phyloP scores from a whole-genome alignment of 345 rosid species.

The Balakata baccata region DNA sequence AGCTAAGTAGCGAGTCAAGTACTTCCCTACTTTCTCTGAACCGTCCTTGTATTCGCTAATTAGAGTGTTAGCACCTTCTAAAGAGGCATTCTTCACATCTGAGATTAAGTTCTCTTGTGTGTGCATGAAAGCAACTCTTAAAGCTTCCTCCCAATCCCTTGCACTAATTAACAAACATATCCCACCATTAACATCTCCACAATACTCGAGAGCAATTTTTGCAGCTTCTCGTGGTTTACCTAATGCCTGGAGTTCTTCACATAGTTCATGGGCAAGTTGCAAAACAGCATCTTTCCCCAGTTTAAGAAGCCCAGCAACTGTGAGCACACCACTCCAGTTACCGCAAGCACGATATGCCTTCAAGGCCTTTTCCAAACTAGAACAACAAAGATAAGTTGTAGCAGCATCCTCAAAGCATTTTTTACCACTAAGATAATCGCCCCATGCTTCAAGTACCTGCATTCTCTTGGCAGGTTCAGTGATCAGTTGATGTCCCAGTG shows the following conservation, averaged over 20 bases:
- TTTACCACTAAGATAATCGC: conserved; percentile 68
- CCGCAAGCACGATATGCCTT: conserved; percentile 84
- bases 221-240: conserved; percentile 97
- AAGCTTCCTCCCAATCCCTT: conserved; percentile 96
- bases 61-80: conserved; percentile 66
- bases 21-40: conserved; percentile 83
- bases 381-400: conserved; percentile 69
- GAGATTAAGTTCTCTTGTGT: conserved; percentile 53
- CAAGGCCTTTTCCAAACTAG: conserved; percentile 70
- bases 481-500: conserved; percentile 69
- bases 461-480: conserved; percentile 55
- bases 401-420: conserved; percentile 92
- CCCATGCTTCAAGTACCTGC: conserved; percentile 88
- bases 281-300: conserved; percentile 59
- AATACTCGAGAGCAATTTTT: conserved; percentile 82
- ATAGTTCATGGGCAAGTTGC: conserved; percentile 76
- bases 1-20: conserved; percentile 90
- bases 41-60: conserved; percentile 72
- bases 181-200: conserved; percentile 65
- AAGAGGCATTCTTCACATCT: conserved; percentile 60
- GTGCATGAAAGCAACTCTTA: conserved; percentile 75
- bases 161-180: conserved; percentile 65
- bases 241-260: conserved; percentile 89
- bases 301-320: conserved; percentile 79
- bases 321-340: conserved; percentile 86